These are phyloP conservation scores for Geranomyces michiganensis DNA, from an alignment of 192 early-diverging fungal species.

Conservation along the genomic window DNA sequence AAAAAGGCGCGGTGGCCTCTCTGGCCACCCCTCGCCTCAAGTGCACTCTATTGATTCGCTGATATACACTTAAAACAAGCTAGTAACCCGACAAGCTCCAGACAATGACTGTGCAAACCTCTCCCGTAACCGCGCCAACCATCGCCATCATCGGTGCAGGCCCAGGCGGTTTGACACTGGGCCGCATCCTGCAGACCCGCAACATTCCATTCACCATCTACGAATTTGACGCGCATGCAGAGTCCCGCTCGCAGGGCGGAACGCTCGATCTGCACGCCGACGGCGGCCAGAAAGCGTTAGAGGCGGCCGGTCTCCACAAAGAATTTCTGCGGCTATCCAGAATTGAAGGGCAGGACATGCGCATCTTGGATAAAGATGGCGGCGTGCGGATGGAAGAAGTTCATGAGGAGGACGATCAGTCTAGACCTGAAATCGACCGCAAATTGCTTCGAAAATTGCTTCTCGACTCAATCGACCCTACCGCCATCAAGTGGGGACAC, in stretches of 20 bases:
- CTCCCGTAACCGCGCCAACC: slow-evolving; percentile 3
- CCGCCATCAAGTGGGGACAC: slow-evolving; percentile 44
- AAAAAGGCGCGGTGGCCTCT: no score
- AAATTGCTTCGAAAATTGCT: slow-evolving; percentile 43
- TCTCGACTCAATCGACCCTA: slow-evolving; percentile 42
- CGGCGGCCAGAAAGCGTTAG: slow-evolving; percentile 47
- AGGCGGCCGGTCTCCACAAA: slow-evolving; percentile 38
- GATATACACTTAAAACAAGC: no score
- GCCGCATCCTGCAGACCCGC: slow-evolving; percentile 45
- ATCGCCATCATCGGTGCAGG: slow-evolving; percentile 58
- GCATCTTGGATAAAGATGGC: slow-evolving; percentile 43
- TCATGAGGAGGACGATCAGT: not conserved
- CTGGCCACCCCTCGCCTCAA: no score
- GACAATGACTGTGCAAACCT: no score
- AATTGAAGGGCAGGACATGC: slow-evolving; percentile 41
- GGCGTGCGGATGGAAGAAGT: slow-evolving; percentile 10
- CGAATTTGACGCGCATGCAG: slow-evolving; percentile 41
- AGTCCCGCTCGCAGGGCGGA: slow-evolving; percentile 48
- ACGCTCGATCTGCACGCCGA: slow-evolving; percentile 49
- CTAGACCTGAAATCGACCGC: slow-evolving; percentile 55
- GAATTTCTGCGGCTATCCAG: slow-evolving; percentile 37
- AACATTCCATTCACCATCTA: slow-evolving; percentile 40
- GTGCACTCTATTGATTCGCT: no score
- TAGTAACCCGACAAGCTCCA: no score
- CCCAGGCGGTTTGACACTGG: slow-evolving; percentile 52